phyloP scores from a whole-genome alignment of 2,329 filamentous ascomycete species.

The Alternaria arborescens region DNA sequence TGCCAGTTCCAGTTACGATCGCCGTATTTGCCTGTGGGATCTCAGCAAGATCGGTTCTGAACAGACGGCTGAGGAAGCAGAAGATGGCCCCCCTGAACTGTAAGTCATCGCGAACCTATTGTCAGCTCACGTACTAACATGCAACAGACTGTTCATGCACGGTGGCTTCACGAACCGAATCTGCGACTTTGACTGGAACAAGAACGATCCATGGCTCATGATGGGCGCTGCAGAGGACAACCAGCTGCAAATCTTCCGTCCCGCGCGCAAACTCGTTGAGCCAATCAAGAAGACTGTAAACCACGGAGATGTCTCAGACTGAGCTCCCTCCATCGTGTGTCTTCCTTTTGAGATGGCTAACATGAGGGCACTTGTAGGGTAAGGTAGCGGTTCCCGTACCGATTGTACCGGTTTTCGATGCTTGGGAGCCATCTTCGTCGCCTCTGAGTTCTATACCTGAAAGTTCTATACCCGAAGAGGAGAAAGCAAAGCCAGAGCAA shows the following conservation, averaged over 20 bases:
- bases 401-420: neutral
- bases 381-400: neutral
- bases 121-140: conserved; percentile 19
- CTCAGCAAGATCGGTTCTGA: conserved; percentile 90
- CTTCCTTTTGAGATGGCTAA: conserved; percentile 6
- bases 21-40: conserved; percentile 96
- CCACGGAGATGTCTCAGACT: conserved; percentile 52
- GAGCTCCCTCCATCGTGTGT: conserved; percentile 13
- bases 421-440: neutral
- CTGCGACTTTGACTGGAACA: conserved; percentile 97
- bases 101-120: conserved; percentile 58
- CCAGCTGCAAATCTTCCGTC: conserved; percentile 81
- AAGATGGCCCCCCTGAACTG: conserved; percentile 95
- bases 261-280: conserved; percentile 50
- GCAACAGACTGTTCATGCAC: conserved; percentile 88
- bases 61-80: conserved; percentile 91
- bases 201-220: conserved; percentile 95
- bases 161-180: conserved; percentile 97
- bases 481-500: neutral
- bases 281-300: conserved; percentile 46
- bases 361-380: neutral
- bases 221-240: conserved; percentile 97
- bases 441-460: neutral
- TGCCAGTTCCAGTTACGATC: conserved; percentile 90
- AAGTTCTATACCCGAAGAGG: neutral